phyloP scores from a whole-genome alignment of 2,329 filamentous ascomycete species.

The Phaeosphaeriaceae sp. region DNA sequence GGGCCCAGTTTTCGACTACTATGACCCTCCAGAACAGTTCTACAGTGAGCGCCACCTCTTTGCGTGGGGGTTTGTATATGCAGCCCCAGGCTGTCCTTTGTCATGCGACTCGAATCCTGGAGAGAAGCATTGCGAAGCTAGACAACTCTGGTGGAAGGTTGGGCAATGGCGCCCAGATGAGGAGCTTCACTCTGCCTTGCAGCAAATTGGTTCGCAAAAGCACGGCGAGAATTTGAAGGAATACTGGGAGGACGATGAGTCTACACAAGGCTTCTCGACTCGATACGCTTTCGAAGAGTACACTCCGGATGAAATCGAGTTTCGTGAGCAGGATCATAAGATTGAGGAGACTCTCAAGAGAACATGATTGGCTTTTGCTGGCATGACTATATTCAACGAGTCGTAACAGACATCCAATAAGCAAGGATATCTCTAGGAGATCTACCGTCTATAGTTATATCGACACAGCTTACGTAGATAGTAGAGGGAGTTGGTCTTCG shows the following conservation, averaged over 20 bases:
- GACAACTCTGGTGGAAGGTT: constrained; percentile 12
- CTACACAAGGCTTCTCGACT: neutral
- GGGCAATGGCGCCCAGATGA: constrained; percentile 8
- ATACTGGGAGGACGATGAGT: constrained; percentile 5
- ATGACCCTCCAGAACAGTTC: neutral
- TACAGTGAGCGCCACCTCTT: neutral
- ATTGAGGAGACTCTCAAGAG: no score
- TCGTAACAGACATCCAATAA: no score
- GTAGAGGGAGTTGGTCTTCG: no score
- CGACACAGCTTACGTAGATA: no score
- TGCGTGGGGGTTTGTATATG: neutral
- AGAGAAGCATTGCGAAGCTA: no score
- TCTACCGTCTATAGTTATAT: no score
- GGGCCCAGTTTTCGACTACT: neutral
- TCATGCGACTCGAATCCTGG: neutral
- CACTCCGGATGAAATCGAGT: neutral
- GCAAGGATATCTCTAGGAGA: no score
- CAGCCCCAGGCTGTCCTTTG: neutral
- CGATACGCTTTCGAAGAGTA: constrained; percentile 1
- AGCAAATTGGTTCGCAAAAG: constrained; percentile 5
- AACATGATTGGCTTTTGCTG: no score
- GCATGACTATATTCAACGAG: no score
- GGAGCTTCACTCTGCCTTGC: constrained; percentile 4
- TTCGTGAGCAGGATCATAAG: no score
- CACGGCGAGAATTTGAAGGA: constrained; percentile 1